A percentile compares a stretch with the other conserved stretches of the same genome.
Conservation (phyloP, 345 rosid genomes). For the Diplotaxis tenuifolia region DNA sequence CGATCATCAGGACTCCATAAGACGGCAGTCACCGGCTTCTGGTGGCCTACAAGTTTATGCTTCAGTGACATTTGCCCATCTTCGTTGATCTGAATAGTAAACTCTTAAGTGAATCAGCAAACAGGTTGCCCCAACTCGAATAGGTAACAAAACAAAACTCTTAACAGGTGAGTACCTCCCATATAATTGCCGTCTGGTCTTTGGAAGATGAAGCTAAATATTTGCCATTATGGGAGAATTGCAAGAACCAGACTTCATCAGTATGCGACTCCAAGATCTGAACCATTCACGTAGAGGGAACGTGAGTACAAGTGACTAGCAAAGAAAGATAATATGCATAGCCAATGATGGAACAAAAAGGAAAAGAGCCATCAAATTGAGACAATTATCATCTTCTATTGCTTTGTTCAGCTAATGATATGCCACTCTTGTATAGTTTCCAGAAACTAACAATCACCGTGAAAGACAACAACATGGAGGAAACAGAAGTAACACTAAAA, state of each 20-base stretch:
- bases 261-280: constrained; percentile 63
- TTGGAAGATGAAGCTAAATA: constrained; percentile 70
- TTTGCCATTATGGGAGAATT: constrained; percentile 69
- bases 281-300: constrained; percentile 39
- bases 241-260: constrained; percentile 77
- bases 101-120: constrained; percentile 17
- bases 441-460: constrained; percentile 11
- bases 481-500: constrained; percentile 11
- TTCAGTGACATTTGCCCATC: constrained; percentile 48
- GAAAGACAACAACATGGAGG: constrained; percentile 7
- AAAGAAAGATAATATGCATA: constrained; percentile 3
- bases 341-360: constrained; percentile 15
- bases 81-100: constrained; percentile 41
- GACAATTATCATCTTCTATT: constrained; percentile 15
- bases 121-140: background rate
- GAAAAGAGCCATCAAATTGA: constrained; percentile 13
- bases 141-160: constrained; percentile 9
- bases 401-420: constrained; percentile 21
- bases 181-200: constrained; percentile 57
- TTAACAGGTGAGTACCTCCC: constrained; percentile 50
- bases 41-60: constrained; percentile 54
- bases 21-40: constrained; percentile 50
- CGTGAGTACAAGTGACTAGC: background rate
- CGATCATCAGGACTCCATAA: constrained; percentile 67
- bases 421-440: constrained; percentile 5